Percentiles rank a stretch among this genome's conserved stretches.
Evolutionary conservation across 163 green algal species (phyloP).

Genomic region (Trebouxiophyceae sp.): DNA sequence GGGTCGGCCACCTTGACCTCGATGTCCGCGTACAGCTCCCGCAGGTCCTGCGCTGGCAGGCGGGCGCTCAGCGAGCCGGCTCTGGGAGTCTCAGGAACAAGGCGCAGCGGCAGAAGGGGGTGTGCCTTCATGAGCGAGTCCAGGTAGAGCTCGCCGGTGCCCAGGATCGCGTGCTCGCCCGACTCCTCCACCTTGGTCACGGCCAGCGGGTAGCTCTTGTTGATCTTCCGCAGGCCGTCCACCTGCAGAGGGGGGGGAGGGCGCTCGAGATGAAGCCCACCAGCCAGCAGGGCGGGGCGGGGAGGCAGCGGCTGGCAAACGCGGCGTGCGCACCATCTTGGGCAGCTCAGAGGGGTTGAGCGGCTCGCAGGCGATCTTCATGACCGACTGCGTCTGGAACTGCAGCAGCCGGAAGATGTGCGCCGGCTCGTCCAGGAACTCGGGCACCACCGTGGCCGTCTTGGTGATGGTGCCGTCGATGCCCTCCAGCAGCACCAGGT

Average conservation of each 20-base stretch:
- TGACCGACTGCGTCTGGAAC: slow-evolving; percentile 67
- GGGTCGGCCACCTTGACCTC: slow-evolving; percentile 94
- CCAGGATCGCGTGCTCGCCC: slow-evolving; percentile 95
- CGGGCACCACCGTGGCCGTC: slow-evolving; percentile 85
- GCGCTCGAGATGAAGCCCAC: background rate
- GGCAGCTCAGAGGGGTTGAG: slow-evolving; percentile 94
- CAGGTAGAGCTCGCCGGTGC: slow-evolving; percentile 96
- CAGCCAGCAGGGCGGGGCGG: background rate
- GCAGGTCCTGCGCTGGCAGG: slow-evolving; percentile 43
- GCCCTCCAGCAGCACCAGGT: slow-evolving; percentile 90
- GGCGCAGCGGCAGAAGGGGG: background rate
- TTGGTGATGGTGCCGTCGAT: slow-evolving; percentile 90
- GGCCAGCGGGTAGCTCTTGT: slow-evolving; percentile 82
- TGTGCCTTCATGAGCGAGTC: slow-evolving; percentile 90
- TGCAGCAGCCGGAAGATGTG: slow-evolving; percentile 84
- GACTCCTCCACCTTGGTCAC: slow-evolving; percentile 93
- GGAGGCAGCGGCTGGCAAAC: background rate
- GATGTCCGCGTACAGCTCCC: slow-evolving; percentile 72
- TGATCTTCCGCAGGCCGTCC: slow-evolving; percentile 89
- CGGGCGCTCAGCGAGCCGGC: too few species aligned
- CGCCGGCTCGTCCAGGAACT: slow-evolving; percentile 62
- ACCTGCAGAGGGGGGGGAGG: too few species aligned
- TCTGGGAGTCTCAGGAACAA: too few species aligned
- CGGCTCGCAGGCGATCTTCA: slow-evolving; percentile 95
- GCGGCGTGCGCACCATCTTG: slow-evolving; percentile 81